Conservation (phyloP, 176 grass and related monocot species). For the Oropetium thomaeum region DNA sequence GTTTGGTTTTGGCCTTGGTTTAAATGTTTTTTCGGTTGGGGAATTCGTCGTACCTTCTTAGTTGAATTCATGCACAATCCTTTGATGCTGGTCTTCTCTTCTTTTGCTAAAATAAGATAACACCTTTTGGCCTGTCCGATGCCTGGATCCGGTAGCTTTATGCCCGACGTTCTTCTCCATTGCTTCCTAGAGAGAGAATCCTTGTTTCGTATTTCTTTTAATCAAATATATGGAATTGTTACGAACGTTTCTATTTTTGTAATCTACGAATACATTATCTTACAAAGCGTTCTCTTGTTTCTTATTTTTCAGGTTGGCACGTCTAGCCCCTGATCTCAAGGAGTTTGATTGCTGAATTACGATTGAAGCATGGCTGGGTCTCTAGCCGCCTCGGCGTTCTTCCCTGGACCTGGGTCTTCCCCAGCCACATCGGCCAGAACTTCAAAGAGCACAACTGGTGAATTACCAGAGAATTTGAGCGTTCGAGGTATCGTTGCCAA, state of each 20-base stretch:
- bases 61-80: not conserved
- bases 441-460: constrained; percentile 49
- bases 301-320: constrained; percentile 26
- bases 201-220: not conserved
- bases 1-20: not conserved
- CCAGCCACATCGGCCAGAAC: constrained; percentile 27
- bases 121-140: constrained; percentile 12
- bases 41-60: not conserved
- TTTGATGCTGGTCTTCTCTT: not conserved
- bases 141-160: constrained; percentile 18
- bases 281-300: not conserved
- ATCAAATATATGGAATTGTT: not conserved
- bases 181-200: not conserved
- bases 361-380: constrained; percentile 53
- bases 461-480: constrained; percentile 58
- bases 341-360: constrained; percentile 15
- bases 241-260: not conserved
- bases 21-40: not conserved
- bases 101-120: not conserved
- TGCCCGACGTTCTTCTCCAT: not conserved
- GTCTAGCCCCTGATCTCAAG: not conserved
- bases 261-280: not conserved
- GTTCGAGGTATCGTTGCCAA: constrained; percentile 61
- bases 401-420: constrained; percentile 45
- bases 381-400: constrained; percentile 56